Evolutionary conservation across 148 eudicot species (phyloP).

Genomic region (Cornus florida): DNA sequence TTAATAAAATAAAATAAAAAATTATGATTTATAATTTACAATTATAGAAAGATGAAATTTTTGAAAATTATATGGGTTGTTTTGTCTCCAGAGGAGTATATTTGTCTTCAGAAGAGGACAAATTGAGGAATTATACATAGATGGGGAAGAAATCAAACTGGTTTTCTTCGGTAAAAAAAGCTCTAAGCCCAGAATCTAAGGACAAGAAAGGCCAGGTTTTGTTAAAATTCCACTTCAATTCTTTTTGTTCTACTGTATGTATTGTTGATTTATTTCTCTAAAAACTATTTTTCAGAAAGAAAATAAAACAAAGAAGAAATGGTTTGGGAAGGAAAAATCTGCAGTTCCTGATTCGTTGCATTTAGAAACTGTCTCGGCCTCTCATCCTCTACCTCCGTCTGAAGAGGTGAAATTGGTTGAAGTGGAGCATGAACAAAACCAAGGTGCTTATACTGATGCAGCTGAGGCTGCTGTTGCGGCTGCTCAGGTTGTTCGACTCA

Average conservation of each 20-base stretch:
- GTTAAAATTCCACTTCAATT: neutral
- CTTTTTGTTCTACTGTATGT: neutral
- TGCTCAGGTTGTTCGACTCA: slow-evolving; percentile 53
- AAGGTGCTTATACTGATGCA: slow-evolving; percentile 44
- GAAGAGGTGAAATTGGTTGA: slow-evolving; percentile 32
- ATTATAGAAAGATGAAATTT: neutral
- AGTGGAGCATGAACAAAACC: slow-evolving; percentile 43
- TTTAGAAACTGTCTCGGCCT: slow-evolving; percentile 24
- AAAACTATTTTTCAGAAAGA: slow-evolving; percentile 36
- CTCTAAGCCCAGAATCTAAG: slow-evolving; percentile 59
- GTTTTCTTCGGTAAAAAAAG: slow-evolving; percentile 79
- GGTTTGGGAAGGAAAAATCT: slow-evolving; percentile 59
- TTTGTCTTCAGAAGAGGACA: slow-evolving; percentile 10
- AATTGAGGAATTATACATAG: slow-evolving; percentile 27
- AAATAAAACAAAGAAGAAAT: slow-evolving; percentile 58
- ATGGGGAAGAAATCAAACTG: slow-evolving; percentile 85
- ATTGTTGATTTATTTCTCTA: neutral
- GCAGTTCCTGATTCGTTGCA: slow-evolving; percentile 18
- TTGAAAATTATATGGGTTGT: neutral
- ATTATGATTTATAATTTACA: neutral
- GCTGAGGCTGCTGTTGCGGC: slow-evolving; percentile 53
- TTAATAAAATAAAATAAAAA: neutral
- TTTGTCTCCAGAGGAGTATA: slow-evolving; percentile 1
- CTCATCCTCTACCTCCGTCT: slow-evolving; percentile 31
- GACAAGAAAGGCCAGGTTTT: slow-evolving; percentile 57